Base-by-base conservation (phyloP, 2,329 filamentous ascomycete species). In the Huntiella abstrusa region DNA sequence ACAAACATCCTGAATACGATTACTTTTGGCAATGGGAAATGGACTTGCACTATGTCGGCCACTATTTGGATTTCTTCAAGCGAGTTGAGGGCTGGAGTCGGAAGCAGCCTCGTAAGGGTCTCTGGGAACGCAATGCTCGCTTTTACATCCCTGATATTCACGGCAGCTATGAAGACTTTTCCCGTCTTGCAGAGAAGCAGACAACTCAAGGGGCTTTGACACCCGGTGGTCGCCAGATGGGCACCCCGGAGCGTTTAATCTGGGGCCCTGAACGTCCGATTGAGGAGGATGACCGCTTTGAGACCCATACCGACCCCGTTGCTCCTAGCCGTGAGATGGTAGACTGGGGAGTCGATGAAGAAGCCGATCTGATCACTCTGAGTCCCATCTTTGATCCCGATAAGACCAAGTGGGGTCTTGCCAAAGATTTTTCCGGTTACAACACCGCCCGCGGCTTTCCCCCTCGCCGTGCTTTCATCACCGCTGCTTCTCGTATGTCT, bases 1-100 rank as follows among this genome's bases (percentile, higher is more conserved):
- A 87, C 56, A 73, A 76, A 55, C 86, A 94, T 60, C 82, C 83
- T 1, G 86, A 93, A 59, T 94, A 87, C 57, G 84, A 92, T 41
- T 83, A 77, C 62, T 85, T 86, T 61, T 94, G 86, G 86, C 83
- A 93, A 53, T 92, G 86, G 83, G 86, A 94, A 60, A 88, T 93
- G 79, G 86, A 94, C 56, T 76, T 87, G 39, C 78, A 85, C 28
- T 93, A 92, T 60, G 91, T 82, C 0, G 85, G 86, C 33, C 85
- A 94, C 61, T 88, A 83, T 64, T 86, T 81, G 53, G 75, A 83
- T 51, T 61, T 84, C 15, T 72, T 88, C 55, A 71, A 75, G 53
- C 80, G 80, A 57, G 64, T 85, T 34, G 70, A 75, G 54, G 63
- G 65, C 39, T 91, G 81, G 80, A 71, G 81, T 12, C 73, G 69